These are phyloP conservation scores for Prunella vulgaris DNA, from an alignment of 257 asterid species.

Conservation along the genomic window DNA sequence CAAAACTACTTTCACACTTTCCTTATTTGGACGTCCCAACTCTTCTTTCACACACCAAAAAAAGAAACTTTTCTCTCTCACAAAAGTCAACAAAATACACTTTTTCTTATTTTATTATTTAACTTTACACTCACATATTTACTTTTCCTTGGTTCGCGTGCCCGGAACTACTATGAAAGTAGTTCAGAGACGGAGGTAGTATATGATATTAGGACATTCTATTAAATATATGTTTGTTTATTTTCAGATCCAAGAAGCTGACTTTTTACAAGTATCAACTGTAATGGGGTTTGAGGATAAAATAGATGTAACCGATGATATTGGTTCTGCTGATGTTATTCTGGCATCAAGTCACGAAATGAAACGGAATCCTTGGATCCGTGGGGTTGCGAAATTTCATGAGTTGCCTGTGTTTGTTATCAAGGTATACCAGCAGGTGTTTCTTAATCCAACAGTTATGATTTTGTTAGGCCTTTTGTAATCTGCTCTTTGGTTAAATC, in stretches of 20 bases:
- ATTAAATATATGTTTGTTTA: slow-evolving; percentile 3
- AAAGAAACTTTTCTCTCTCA: too few species aligned
- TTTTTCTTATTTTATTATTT: too few species aligned
- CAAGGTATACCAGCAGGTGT: slow-evolving; percentile 44
- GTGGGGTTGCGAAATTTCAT: slow-evolving; percentile 85
- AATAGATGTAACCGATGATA: slow-evolving; percentile 70
- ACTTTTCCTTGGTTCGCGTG: too few species aligned
- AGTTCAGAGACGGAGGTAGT: too few species aligned
- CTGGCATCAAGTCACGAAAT: slow-evolving; percentile 70
- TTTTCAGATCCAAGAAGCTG: slow-evolving; percentile 84
- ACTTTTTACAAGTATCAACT: slow-evolving; percentile 75
- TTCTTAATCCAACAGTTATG: slow-evolving; percentile 1
- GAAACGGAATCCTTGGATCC: slow-evolving; percentile 91
- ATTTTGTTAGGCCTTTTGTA: background rate
- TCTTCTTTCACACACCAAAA: too few species aligned
- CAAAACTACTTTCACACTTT: too few species aligned
- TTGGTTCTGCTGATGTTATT: slow-evolving; percentile 80
- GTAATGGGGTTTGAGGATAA: slow-evolving; percentile 92
- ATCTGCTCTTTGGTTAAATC: slow-evolving; percentile 12
- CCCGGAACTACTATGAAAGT: too few species aligned
- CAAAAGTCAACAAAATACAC: too few species aligned
- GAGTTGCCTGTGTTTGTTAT: slow-evolving; percentile 78
- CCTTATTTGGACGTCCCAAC: too few species aligned
- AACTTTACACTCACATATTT: too few species aligned
- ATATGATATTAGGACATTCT: background rate